These are phyloP conservation scores for Fulvia fulva DNA, from an alignment of 2,329 filamentous ascomycete species.

Conservation along the genomic window DNA sequence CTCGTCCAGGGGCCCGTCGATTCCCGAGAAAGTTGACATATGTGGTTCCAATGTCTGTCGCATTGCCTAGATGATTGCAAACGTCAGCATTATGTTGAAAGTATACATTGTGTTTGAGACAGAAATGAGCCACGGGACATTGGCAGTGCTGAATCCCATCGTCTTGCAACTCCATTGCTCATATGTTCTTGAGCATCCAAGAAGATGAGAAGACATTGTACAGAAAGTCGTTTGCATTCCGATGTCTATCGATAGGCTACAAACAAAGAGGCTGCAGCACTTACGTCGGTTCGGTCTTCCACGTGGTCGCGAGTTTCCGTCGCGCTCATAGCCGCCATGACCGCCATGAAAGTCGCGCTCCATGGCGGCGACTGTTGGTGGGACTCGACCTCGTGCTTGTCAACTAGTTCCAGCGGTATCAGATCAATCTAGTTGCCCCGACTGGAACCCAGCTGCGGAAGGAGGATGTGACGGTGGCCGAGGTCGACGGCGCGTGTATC, in stretches of 20 bases:
- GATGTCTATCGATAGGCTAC: constrained; percentile 14
- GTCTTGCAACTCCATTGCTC: background rate
- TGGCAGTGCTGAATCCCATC: background rate
- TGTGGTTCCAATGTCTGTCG: constrained; percentile 35
- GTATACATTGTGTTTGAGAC: background rate
- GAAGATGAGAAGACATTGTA: background rate
- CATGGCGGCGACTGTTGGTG: constrained; percentile 21
- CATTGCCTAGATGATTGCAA: constrained; percentile 25
- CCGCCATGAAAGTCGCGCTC: constrained; percentile 23
- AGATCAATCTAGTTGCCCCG: background rate
- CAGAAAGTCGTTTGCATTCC: constrained; percentile 14
- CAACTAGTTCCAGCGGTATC: background rate
- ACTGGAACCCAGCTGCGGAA: background rate
- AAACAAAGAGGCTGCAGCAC: constrained; percentile 7
- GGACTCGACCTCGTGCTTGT: background rate
- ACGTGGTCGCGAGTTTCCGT: constrained; percentile 13
- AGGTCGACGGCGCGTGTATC: background rate
- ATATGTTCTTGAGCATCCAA: background rate
- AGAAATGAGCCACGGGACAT: background rate
- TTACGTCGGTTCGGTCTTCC: constrained; percentile 26
- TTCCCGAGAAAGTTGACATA: constrained; percentile 77
- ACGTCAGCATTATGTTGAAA: constrained; percentile 9
- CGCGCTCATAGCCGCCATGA: constrained; percentile 27
- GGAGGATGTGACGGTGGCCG: background rate
- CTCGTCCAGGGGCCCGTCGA: constrained; percentile 71